Evolutionary conservation across 2,329 filamentous ascomycete species (phyloP).

Genomic region (Ophiostoma pallidulum): DNA sequence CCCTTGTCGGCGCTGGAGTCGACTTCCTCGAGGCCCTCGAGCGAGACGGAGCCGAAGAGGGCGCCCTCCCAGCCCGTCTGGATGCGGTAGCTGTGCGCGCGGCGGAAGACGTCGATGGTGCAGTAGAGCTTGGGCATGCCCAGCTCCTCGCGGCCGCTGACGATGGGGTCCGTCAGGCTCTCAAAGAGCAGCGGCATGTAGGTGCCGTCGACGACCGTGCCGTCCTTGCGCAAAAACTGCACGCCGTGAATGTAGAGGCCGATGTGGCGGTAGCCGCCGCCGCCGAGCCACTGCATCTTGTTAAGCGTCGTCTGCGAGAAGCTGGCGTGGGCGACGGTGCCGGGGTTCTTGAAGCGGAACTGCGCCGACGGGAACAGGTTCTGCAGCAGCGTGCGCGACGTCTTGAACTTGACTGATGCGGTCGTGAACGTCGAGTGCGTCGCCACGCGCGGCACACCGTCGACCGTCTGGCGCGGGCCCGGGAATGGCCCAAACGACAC

Average conservation of each 20-base stretch:
- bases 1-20: constrained; percentile 8
- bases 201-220: constrained; percentile 37
- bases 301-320: constrained; percentile 33
- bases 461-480: constrained; percentile 31
- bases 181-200: constrained; percentile 52
- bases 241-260: constrained; percentile 56
- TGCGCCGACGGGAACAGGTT: constrained; percentile 35
- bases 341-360: constrained; percentile 33
- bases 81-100: constrained; percentile 27
- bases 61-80: constrained; percentile 32
- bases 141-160: constrained; percentile 50
- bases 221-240: constrained; percentile 42
- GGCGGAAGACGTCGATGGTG: constrained; percentile 35
- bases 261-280: constrained; percentile 46
- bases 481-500: constrained; percentile 37
- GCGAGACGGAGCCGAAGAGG: constrained; percentile 17
- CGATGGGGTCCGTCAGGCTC: constrained; percentile 47
- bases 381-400: constrained; percentile 38
- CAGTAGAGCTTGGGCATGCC: constrained; percentile 52
- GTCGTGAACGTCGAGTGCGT: constrained; percentile 30
- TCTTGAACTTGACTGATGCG: constrained; percentile 40
- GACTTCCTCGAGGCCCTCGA: constrained; percentile 16
- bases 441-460: constrained; percentile 23
- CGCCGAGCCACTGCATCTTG: constrained; percentile 52
- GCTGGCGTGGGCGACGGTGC: constrained; percentile 35